phyloP scores from a whole-genome alignment of 106 monocot genomes.

The Apostasia shenzhenica region DNA sequence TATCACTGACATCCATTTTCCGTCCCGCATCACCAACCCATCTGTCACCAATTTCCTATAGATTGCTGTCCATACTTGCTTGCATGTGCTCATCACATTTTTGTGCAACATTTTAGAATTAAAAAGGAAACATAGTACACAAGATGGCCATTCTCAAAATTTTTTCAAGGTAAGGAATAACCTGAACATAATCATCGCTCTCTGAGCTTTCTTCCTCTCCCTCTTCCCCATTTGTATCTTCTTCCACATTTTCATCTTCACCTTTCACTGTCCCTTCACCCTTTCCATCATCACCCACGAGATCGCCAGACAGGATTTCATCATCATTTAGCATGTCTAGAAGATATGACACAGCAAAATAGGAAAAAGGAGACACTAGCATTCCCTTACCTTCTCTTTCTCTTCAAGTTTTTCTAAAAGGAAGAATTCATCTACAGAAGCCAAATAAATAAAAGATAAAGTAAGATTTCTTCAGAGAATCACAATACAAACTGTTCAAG shows the following conservation, averaged over 20 bases:
- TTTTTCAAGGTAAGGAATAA: background rate
- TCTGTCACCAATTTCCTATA: too few relatives aligned
- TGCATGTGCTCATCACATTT: too few relatives aligned
- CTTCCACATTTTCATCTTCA: constrained; percentile 30
- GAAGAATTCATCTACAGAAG: constrained; percentile 26
- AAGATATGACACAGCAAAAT: background rate
- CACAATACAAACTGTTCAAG: background rate
- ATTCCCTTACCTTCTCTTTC: constrained; percentile 29
- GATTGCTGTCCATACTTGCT: too few relatives aligned
- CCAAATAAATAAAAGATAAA: background rate
- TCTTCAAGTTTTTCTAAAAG: constrained; percentile 57
- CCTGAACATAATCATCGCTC: constrained; percentile 54
- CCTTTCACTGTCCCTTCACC: constrained; percentile 19
- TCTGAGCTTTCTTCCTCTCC: constrained; percentile 31
- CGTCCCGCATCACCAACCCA: too few relatives aligned
- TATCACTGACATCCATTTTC: too few relatives aligned
- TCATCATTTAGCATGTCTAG: background rate
- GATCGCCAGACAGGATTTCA: constrained; percentile 1
- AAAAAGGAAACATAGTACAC: too few relatives aligned
- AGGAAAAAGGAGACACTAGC: background rate
- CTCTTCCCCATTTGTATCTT: constrained; percentile 12
- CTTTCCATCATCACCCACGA: constrained; percentile 29
- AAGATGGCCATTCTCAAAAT: background rate
- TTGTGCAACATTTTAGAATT: too few relatives aligned
- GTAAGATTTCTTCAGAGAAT: background rate